A percentile compares a stretch with the other conserved stretches of the same genome.
Evolutionary conservation across 805 yeast species (phyloP).

Genomic region (Citeromyces nyonsensis): DNA sequence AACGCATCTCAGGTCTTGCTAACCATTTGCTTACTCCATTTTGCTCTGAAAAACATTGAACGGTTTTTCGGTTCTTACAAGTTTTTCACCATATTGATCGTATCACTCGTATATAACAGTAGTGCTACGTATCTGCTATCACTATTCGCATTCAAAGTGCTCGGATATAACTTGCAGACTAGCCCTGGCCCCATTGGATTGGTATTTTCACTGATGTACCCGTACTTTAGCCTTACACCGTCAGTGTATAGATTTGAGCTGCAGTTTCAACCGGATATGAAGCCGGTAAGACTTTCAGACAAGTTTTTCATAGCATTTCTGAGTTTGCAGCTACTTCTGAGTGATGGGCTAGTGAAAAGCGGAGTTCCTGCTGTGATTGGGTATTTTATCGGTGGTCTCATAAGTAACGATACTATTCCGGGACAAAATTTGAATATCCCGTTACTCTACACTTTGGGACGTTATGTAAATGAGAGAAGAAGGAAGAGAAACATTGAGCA

Average conservation of each 20-base stretch:
- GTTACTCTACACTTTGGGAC: conserved; percentile 8
- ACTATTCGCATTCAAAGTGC: conserved; percentile 10
- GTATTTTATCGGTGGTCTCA: conserved; percentile 24
- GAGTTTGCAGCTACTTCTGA: conserved; percentile 20
- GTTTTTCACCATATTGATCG: conserved; percentile 26
- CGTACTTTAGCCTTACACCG: conserved; percentile 23
- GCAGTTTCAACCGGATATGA: conserved; percentile 12
- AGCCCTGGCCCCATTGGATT: conserved; percentile 27
- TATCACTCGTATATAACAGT: conserved; percentile 32
- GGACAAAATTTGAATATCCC: conserved; percentile 20
- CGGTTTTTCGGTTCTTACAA: conserved; percentile 40
- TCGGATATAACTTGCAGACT: conserved; percentile 24
- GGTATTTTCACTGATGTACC: conserved; percentile 20
- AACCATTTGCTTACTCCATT: conserved; percentile 25
- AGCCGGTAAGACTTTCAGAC: conserved; percentile 13
- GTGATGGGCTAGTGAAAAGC: conserved; percentile 23
- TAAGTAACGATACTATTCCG: conserved; percentile 25
- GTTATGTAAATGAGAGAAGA: conserved; percentile 6
- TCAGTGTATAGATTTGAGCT: conserved; percentile 21
- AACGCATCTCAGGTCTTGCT: conserved; percentile 44
- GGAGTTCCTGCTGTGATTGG: conserved; percentile 22
- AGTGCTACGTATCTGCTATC: conserved; percentile 19
- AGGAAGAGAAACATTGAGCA: conserved; percentile 3
- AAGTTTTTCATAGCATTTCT: conserved; percentile 15
- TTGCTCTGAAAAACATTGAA: conserved; percentile 40